phyloP scores from a whole-genome alignment of 768 basidiomycete species.

The Ramaria sp. region DNA sequence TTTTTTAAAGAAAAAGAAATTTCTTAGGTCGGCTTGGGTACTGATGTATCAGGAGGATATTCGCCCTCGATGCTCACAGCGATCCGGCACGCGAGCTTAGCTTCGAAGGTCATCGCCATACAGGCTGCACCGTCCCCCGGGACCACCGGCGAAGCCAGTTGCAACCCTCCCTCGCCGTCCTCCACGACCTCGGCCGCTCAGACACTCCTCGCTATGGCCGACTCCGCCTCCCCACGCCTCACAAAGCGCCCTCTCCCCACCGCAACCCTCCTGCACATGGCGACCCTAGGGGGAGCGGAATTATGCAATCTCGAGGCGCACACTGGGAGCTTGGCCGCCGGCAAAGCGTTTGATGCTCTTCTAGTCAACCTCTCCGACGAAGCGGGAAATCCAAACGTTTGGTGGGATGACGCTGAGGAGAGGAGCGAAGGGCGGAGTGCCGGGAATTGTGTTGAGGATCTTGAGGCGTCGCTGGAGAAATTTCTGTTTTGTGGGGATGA shows the following conservation, averaged over 20 bases:
- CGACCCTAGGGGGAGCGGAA: conserved; percentile 83
- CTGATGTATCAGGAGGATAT: conserved; percentile 86
- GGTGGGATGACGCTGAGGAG: conserved; percentile 31
- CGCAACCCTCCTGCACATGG: conserved; percentile 74
- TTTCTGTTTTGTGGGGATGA: conserved; percentile 85
- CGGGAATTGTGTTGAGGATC: conserved; percentile 17
- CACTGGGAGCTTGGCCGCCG: conserved; percentile 66
- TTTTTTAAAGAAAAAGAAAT: no score
- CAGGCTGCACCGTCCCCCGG: conserved; percentile 16
- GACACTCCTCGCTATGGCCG: neutral
- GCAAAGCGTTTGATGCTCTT: conserved; percentile 88
- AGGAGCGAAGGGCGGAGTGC: conserved; percentile 10
- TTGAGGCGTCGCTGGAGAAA: conserved; percentile 61
- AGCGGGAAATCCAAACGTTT: conserved; percentile 45
- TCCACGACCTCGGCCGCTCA: neutral
- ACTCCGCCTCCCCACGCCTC: conserved; percentile 22
- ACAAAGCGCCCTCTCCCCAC: conserved; percentile 56
- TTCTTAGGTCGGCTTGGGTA: conserved; percentile 81
- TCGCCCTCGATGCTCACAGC: conserved; percentile 67
- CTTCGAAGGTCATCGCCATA: conserved; percentile 66
- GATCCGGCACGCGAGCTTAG: conserved; percentile 66
- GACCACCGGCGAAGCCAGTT: neutral
- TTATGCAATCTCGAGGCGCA: conserved; percentile 60
- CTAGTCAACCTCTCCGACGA: conserved; percentile 48
- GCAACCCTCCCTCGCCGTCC: neutral